These are phyloP conservation scores for Colletotrichum graminicola DNA, from an alignment of 2,329 filamentous ascomycete species.

Conservation along the genomic window DNA sequence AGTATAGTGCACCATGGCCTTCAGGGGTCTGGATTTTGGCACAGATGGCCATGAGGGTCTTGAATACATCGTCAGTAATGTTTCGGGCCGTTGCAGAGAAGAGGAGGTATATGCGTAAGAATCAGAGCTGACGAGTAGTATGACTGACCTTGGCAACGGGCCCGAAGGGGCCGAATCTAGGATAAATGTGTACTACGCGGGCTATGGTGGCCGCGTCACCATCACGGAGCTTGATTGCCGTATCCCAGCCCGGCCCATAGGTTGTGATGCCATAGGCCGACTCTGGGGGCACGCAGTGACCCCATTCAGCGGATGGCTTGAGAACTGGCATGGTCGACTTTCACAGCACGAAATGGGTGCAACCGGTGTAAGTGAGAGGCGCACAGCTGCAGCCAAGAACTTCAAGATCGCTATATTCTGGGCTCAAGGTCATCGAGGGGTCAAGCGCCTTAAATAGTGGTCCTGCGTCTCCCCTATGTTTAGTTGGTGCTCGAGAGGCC, in stretches of 20 bases:
- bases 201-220: constrained; percentile 54
- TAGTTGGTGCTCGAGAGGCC: neutral
- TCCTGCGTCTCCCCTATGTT: neutral
- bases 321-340: constrained; percentile 51
- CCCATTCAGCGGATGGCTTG: constrained; percentile 55
- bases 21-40: constrained; percentile 48
- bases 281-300: constrained; percentile 61
- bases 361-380: neutral
- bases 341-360: neutral
- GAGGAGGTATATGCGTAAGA: neutral
- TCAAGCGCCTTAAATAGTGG: neutral
- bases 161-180: constrained; percentile 59
- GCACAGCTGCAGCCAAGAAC: neutral
- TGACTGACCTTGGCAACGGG: constrained; percentile 50
- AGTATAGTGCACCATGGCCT: constrained; percentile 47
- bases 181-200: constrained; percentile 58
- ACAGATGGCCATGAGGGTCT: constrained; percentile 54
- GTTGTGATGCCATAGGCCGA: constrained; percentile 61
- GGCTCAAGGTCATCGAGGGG: neutral
- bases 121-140: neutral
- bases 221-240: constrained; percentile 54
- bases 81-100: neutral
- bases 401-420: too few species aligned
- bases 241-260: constrained; percentile 59
- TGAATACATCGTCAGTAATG: constrained; percentile 37